Evolutionary conservation across 2,329 filamentous ascomycete species (phyloP), one percentile per base, ranked within the genome.

Genomic region (Colletotrichum magnum): DNA sequence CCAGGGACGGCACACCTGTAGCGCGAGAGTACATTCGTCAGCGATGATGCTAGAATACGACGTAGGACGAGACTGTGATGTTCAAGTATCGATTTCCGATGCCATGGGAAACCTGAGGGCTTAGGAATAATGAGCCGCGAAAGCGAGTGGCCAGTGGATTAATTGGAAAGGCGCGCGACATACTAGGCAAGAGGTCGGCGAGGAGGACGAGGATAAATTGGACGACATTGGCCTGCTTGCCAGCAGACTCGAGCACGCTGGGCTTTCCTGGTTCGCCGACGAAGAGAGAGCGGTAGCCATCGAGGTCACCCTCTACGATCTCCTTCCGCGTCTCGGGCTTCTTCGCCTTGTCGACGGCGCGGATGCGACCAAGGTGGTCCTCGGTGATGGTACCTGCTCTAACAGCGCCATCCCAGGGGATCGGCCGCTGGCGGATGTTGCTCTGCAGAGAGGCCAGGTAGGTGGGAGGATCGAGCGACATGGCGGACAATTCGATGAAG

Each of bases 371-470:
- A 75, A 98, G 89, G 82, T 99, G 95, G 74, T 93, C 92, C 75
- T 98, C 95, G 68, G 93, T 97, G 82, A 99, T 93, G 77, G 94
- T 96, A 81, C 95, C 94, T 75, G 94, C 94, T 81, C 96, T 90
- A 74, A 97, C 94, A 76, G 95, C 95, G 76, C 95, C 95, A 82
- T 98, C 95, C 96, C 96, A 99, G 68, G 95, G 95, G 83, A 99
- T 97, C 73, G 95, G 95, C 74, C 96, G 90, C 78, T 94, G 93
- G 79, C 96, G 94, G 80, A 98, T 97, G 87, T 98, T 98, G 89
- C 94, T 97, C 86, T 97, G 95, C 75, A 98, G 88, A 74, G 94
- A 95, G 79, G 84, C 84, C 67, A 90, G 90, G 82, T 98, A 98
- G 69, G 93, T 93, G 69, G 95, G 95, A 75, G 94, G 93, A 79